These are phyloP conservation scores for Crithidia acanthocephali DNA, from an alignment of 208 protist species.

Conservation along the genomic window DNA sequence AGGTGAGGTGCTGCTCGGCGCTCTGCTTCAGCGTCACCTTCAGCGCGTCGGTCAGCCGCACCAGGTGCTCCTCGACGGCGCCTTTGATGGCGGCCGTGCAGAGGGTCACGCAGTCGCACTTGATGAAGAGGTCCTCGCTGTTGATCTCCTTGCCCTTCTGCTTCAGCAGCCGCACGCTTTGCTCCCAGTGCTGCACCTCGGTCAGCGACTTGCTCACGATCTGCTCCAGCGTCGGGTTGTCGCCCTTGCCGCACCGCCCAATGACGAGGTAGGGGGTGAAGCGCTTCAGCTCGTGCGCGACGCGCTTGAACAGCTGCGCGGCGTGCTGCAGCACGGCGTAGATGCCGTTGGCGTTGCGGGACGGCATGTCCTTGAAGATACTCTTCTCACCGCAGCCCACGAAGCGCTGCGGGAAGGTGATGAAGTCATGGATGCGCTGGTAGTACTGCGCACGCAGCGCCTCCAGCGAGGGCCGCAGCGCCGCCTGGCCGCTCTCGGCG, in stretches of 20 bases:
- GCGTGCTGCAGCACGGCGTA: constrained; percentile 94
- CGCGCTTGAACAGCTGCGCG: constrained; percentile 87
- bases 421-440: constrained; percentile 95
- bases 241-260: constrained; percentile 78
- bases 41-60: constrained; percentile 89
- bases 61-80: constrained; percentile 94
- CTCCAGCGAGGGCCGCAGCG: constrained; percentile 91
- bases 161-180: constrained; percentile 95
- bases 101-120: constrained; percentile 95
- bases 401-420: constrained; percentile 94
- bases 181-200: constrained; percentile 96
- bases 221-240: constrained; percentile 84
- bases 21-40: constrained; percentile 84
- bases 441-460: constrained; percentile 94
- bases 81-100: constrained; percentile 94
- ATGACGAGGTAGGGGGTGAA: constrained; percentile 93
- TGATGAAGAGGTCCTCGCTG: constrained; percentile 92
- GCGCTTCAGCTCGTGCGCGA: constrained; percentile 84
- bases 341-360: constrained; percentile 89
- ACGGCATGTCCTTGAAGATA: constrained; percentile 89
- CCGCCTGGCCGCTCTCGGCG: constrained; percentile 71
- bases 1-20: constrained; percentile 76
- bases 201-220: constrained; percentile 88
- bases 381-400: constrained; percentile 72
- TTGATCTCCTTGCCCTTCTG: constrained; percentile 96